Evolutionary conservation across 2,329 filamentous ascomycete genomes (phyloP), one percentile per base, ranked within the genome.

Genomic region (Penicillium sp.): DNA sequence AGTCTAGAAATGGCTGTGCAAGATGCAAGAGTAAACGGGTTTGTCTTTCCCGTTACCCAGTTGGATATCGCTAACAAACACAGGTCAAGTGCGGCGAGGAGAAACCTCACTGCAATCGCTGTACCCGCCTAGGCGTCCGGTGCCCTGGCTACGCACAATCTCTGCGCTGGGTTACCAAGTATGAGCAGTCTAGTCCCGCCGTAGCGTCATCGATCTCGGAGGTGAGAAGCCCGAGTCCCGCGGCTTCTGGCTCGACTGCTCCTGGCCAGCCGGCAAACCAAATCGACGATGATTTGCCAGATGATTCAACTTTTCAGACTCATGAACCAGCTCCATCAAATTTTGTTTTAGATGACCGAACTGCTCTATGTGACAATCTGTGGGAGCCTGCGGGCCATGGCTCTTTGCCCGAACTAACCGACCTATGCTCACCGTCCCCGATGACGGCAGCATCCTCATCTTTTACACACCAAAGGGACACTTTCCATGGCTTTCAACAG

Each of bases 81-180:
- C 24, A 69, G 66, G 63, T 71, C 44, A 71, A 71, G 60, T 71
- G 68, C 49, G 68, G 68, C 55, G 67, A 71, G 53, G 64, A 68
- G 43, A 66, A 67, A 46, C 68, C 68, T 29, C 56, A 65, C 22
- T 71, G 68, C 52, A 60, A 51, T 54, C 67, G 68, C 41, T 71
- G 69, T 43, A 64, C 56, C n/a, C 66, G 68, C 22, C 45, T 70
- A 24, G 66, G 68, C 0, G 64, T 70, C 21, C 62, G 58, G 24
- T 70, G 68, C 28, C 67, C 68, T 17, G 68, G 68, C 3, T 70
- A 70, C 54, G 57, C 64, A 1, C 65, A 69, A 48, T 65, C 65
- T 5, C 54, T 70, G 19, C 63, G 65, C 41, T 70, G 67, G 67
- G 61, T 70, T 13, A 68, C 66, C 13, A 66, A 69, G 43, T 58